Evolutionary conservation across 371 early-diverging fungal genomes (phyloP), one percentile per base, ranked within the genome.

Genomic region (Rhizopus arrhizus): DNA sequence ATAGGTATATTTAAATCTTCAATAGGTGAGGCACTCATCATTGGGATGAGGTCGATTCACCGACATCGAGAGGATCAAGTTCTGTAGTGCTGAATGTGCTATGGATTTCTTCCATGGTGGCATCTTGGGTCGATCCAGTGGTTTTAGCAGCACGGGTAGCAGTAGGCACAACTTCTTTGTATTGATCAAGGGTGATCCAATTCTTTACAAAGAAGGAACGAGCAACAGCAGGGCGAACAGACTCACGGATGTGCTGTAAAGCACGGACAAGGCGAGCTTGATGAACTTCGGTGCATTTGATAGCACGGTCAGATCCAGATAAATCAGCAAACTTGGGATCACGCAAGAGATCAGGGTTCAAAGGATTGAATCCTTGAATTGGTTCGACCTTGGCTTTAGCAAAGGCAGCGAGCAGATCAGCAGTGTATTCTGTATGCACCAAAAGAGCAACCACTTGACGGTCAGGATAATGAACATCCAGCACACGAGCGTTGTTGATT

Each of bases 381-480:
- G 57, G 48, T 9, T 32, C 5, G 22, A 56, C n/a, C 4, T 36
- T 8, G 2, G 7, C 34, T 16, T 56, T 56, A 0, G 7, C 15
- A 2, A 56, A 36, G 4, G 36, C 9, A 1, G 35, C 10, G 0
- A n/a, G 2, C 4, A 55, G 32, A 5, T 55, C 45, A 15, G 28
- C 33, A 42, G 12, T 6, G 40, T 58, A 58, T 2, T 32, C 49
- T 0, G 4, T 38, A 22, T 59, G 59, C 0, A 52, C 22, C 3
- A 58, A 16, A 7, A 58, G 42, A 8, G 50, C 58, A 3, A 58
- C 50, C n/a, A 50, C 33, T 11, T 45, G 47, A 31, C 31, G 36
- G 1, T 47, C 42, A 2, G 58, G 58, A 15, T 58, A 58, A 16
- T 58, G 49, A 32, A 58, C 40, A 32, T 58, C 59, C 4, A 58